Percentiles rank a stretch among this genome's conserved stretches.
These are phyloP conservation scores for Trichosporon sp. DNA, from an alignment of 1,284 basidiomycete species.

Conservation along the genomic window DNA sequence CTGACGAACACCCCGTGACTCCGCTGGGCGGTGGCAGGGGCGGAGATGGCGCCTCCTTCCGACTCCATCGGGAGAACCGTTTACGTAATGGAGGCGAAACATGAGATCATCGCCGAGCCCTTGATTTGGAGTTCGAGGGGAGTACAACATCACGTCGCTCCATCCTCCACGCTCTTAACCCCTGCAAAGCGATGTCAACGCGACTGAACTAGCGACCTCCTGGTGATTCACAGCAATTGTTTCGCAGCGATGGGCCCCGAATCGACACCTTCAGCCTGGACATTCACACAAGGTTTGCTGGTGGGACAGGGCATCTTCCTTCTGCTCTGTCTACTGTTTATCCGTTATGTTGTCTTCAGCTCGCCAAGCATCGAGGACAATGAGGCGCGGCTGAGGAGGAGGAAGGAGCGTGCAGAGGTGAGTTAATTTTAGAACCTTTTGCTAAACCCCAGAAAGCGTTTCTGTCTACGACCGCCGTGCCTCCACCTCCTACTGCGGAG, in stretches of 20 bases:
- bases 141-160: neutral
- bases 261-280: slow-evolving; percentile 41
- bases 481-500: slow-evolving; percentile 50
- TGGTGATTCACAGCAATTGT: neutral
- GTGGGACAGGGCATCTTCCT: slow-evolving; percentile 60
- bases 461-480: slow-evolving; percentile 49
- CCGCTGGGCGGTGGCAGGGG: neutral
- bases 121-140: neutral
- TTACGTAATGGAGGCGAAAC: neutral
- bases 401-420: slow-evolving; percentile 50
- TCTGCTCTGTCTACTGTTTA: slow-evolving; percentile 57
- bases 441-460: slow-evolving; percentile 42
- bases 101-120: neutral
- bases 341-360: slow-evolving; percentile 62
- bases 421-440: slow-evolving; percentile 18
- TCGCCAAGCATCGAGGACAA: slow-evolving; percentile 54
- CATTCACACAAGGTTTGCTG: slow-evolving; percentile 62
- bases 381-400: slow-evolving; percentile 40
- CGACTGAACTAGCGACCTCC: neutral
- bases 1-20: neutral
- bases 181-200: slow-evolving; percentile 8
- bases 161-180: neutral
- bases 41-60: neutral
- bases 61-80: neutral
- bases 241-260: neutral